These are phyloP conservation scores for Suhomyces xylopsoci DNA, from an alignment of 805 yeast species.

Conservation along the genomic window DNA sequence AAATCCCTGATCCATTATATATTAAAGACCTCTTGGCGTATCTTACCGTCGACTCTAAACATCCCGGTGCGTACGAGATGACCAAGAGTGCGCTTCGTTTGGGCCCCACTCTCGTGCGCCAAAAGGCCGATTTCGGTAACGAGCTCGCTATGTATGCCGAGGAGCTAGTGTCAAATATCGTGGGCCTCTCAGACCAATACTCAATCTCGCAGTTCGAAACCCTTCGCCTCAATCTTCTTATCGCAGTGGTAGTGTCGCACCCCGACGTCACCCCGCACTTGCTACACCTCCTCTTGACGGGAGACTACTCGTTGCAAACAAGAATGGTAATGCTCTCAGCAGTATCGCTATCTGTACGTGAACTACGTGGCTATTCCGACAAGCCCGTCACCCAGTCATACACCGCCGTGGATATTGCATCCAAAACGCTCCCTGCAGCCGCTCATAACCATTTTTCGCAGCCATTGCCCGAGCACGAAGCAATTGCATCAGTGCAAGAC, in stretches of 20 bases:
- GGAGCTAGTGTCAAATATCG: conserved; percentile 48
- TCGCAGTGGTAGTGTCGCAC: conserved; percentile 58
- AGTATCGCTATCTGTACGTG: conserved; percentile 69
- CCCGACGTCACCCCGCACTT: conserved; percentile 44
- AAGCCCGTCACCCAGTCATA: conserved; percentile 37
- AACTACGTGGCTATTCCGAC: conserved; percentile 62
- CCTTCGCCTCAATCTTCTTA: conserved; percentile 60
- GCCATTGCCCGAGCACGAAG: not conserved
- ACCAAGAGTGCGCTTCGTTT: conserved; percentile 45
- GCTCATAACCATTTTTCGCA: conserved; percentile 45
- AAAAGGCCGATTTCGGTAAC: conserved; percentile 55
- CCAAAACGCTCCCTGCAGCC: conserved; percentile 44
- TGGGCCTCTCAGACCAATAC: conserved; percentile 55
- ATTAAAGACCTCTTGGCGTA: conserved; percentile 67
- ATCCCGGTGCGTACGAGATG: conserved; percentile 47
- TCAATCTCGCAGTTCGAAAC: conserved; percentile 61
- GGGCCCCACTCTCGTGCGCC: conserved; percentile 61
- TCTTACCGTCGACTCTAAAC: conserved; percentile 44
- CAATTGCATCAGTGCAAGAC: conserved; percentile 24
- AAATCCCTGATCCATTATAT: conserved; percentile 56
- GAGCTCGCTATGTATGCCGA: conserved; percentile 61
- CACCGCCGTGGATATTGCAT: conserved; percentile 26
- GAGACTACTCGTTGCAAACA: conserved; percentile 81
- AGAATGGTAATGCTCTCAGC: conserved; percentile 67
- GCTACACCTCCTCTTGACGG: conserved; percentile 50